Evolutionary conservation across 768 basidiomycete species (phyloP).

Genomic region (Pulveroboletus sp.): DNA sequence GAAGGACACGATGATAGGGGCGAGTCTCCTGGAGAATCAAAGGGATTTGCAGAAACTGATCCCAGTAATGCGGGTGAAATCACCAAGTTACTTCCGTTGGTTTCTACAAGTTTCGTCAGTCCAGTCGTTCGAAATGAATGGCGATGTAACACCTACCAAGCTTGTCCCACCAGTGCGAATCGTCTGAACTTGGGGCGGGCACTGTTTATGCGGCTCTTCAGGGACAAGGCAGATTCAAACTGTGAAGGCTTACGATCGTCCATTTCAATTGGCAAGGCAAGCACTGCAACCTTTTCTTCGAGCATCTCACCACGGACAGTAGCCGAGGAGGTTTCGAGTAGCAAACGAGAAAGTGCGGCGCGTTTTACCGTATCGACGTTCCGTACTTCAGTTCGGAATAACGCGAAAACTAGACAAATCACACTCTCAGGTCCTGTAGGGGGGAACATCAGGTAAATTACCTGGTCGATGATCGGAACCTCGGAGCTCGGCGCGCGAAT

Average conservation of each 20-base stretch:
- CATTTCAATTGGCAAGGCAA: slow-evolving; percentile 44
- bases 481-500: slow-evolving; percentile 78
- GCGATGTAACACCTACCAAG: slow-evolving; percentile 43
- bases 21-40: slow-evolving; percentile 63
- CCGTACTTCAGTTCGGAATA: slow-evolving; percentile 75
- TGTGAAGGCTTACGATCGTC: slow-evolving; percentile 28
- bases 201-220: slow-evolving; percentile 40
- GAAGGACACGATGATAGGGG: slow-evolving; percentile 72
- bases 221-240: neutral
- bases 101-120: slow-evolving; percentile 10
- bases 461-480: slow-evolving; percentile 97
- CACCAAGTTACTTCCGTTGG: slow-evolving; percentile 13
- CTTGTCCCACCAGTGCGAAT: slow-evolving; percentile 72
- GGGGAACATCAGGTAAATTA: slow-evolving; percentile 22
- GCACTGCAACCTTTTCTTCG: slow-evolving; percentile 62
- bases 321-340: slow-evolving; percentile 60
- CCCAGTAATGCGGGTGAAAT: slow-evolving; percentile 40
- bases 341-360: slow-evolving; percentile 58
- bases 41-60: slow-evolving; percentile 55
- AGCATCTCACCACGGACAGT: slow-evolving; percentile 62
- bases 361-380: slow-evolving; percentile 77
- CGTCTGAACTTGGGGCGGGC: slow-evolving; percentile 81
- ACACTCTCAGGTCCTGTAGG: neutral
- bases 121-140: neutral
- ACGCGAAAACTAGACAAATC: slow-evolving; percentile 61